Conservation (phyloP, 139 green algal genomes). For the Coelastrella sp. region DNA sequence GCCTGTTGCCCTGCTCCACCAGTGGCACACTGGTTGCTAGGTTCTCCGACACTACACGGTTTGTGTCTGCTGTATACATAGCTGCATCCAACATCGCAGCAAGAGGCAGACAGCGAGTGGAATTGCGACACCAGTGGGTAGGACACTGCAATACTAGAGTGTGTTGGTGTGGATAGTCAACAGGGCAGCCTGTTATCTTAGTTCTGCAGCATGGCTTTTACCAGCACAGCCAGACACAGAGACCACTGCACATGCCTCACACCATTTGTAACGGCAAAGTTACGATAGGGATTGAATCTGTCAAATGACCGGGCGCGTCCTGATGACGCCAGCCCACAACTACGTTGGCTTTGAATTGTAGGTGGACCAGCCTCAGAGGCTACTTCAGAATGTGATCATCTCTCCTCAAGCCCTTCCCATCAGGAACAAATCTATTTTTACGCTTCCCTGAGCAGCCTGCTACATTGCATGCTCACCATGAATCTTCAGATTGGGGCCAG, state of each 20-base stretch:
- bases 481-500: neutral
- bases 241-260: neutral
- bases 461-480: neutral
- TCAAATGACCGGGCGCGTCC: no score
- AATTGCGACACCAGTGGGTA: neutral
- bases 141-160: neutral
- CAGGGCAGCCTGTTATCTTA: neutral
- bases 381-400: no score
- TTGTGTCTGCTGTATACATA: conserved; percentile 6
- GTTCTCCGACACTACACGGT: neutral
- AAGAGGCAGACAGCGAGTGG: no score
- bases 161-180: neutral
- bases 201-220: neutral
- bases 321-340: no score
- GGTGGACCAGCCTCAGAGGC: no score
- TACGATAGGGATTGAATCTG: no score
- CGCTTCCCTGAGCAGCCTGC: no score
- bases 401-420: no score
- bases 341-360: no score
- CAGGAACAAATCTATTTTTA: no score
- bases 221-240: neutral
- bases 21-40: neutral
- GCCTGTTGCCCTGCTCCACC: conserved; percentile 5
- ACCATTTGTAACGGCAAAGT: neutral
- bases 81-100: neutral